phyloP scores from a whole-genome alignment of 2,329 filamentous ascomycete genomes.

The Talaromyces sp. region DNA sequence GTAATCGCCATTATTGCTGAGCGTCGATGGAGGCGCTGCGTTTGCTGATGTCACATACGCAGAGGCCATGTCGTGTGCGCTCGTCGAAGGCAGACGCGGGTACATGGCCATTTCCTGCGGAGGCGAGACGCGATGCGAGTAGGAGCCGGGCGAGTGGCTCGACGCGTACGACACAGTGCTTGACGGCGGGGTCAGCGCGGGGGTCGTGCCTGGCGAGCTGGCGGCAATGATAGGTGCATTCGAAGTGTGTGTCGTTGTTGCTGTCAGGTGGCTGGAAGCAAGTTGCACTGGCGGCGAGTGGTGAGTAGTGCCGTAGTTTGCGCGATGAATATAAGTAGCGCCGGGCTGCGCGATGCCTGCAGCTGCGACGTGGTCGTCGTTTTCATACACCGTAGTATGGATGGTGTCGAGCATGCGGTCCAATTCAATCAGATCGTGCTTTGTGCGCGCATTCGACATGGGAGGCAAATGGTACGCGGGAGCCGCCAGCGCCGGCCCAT shows the following conservation, averaged over 20 bases:
- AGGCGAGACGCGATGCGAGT: constrained; percentile 47
- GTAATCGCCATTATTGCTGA: constrained; percentile 55
- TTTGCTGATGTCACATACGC: constrained; percentile 47
- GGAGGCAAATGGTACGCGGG: constrained; percentile 81
- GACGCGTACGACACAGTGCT: constrained; percentile 60
- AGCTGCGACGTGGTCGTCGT: constrained; percentile 71
- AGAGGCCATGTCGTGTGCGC: constrained; percentile 50
- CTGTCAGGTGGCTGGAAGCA: constrained; percentile 36
- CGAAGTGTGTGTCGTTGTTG: constrained; percentile 27
- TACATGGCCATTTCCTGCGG: constrained; percentile 54
- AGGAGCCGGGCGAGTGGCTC: constrained; percentile 55
- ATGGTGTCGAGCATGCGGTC: constrained; percentile 95
- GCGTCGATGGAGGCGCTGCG: constrained; percentile 56
- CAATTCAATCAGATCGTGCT: constrained; percentile 88
- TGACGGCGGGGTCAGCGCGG: constrained; percentile 58
- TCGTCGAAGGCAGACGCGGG: constrained; percentile 57
- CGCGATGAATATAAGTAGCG: constrained; percentile 57
- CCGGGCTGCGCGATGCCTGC: constrained; percentile 73
- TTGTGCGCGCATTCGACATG: constrained; percentile 82
- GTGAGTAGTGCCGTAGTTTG: constrained; percentile 47
- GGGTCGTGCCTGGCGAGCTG: constrained; percentile 44
- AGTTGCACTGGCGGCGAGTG: constrained; percentile 50
- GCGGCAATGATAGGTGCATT: constrained; percentile 23
- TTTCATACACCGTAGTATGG: constrained; percentile 94
- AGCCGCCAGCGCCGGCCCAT: constrained; percentile 59